Evolutionary conservation across 805 yeast genomes (phyloP), one percentile per base, ranked within the genome.

Genomic region (Suhomyces canberraensis): DNA sequence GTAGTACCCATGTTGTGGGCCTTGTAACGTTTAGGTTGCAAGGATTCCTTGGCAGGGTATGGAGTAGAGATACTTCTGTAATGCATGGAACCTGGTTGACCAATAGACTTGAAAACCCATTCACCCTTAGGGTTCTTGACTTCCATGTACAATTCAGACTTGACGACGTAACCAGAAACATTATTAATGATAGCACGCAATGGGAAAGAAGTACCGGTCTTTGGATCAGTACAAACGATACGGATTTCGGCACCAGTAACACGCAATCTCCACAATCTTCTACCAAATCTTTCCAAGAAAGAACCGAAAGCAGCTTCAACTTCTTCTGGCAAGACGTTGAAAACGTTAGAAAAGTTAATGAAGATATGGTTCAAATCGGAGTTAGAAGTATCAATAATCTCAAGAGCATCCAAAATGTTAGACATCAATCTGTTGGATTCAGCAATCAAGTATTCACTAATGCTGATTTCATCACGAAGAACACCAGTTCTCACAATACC

Each of bases 1-100:
- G 98, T 90, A 14, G 99, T 93, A 46, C 98, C 98, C 90, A 93
- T 84, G 54, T 87, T 75, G 66, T 93, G 98, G 34, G 99, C 99
- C 71, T 84, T 86, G 74, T 95, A 95, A 69, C 99, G 88, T 68
- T 93, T 93, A 53, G 98, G 97, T 72, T 93, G 98, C 56, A 93
- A 76, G 71, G 95, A 90, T 69, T 93, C 98, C 73, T 93, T 93
- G 21, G 95, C 95, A 41, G 98, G 95, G 60, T 93, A 95, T 34
- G 97, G 96, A 35, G 97, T 87, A 32, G 90, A 83, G 56, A 93
- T 89, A 29, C 96, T 84, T 66, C 98, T 82, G 71, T 93, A 74
- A 59, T 93, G 98, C 98, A 93, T 93, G 16, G 93, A 77, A 25
- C 99, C 98, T 35, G 98, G 95, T 47, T 81, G 75, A 41, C 96